Evolutionary conservation across 306 rosid genomes (phyloP).

Genomic region (Luffa aegyptiaca): DNA sequence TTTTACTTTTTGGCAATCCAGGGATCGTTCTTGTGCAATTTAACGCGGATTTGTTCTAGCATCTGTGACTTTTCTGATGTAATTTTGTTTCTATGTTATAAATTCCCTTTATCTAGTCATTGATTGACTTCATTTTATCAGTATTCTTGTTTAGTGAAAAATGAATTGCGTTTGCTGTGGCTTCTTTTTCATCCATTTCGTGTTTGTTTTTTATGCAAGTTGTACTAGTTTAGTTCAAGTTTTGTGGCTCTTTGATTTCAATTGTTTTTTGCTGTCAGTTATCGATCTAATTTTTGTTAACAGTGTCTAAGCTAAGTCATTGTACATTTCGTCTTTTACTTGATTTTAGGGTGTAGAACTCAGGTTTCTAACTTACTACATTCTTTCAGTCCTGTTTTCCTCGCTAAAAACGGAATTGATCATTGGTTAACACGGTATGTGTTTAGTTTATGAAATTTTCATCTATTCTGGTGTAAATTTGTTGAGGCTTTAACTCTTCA

Average conservation of each 20-base stretch:
- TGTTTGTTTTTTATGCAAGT: not conserved
- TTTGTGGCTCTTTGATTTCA: not conserved
- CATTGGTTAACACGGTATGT: not conserved
- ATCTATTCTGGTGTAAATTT: not conserved
- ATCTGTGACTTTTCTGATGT: not conserved
- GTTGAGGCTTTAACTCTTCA: not conserved
- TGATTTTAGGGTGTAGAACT: not conserved
- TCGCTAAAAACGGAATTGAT: not conserved
- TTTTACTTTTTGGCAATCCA: not conserved
- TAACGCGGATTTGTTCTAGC: not conserved
- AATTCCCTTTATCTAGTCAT: not conserved
- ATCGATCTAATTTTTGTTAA: not conserved
- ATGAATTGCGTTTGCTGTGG: not conserved
- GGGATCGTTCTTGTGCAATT: not conserved
- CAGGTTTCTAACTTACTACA: not conserved
- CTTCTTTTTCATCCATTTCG: not conserved
- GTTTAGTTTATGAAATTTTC: not conserved
- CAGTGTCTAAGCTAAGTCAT: not conserved
- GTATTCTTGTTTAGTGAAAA: not conserved
- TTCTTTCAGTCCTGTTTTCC: not conserved
- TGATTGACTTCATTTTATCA: not conserved
- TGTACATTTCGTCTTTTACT: not conserved
- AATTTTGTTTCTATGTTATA: not conserved
- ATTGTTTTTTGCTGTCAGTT: not conserved
- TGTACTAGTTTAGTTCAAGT: not conserved